Evolutionary conservation across 768 basidiomycete genomes (phyloP), one percentile per base, ranked within the genome.

Genomic region (Ramaria sp.): DNA sequence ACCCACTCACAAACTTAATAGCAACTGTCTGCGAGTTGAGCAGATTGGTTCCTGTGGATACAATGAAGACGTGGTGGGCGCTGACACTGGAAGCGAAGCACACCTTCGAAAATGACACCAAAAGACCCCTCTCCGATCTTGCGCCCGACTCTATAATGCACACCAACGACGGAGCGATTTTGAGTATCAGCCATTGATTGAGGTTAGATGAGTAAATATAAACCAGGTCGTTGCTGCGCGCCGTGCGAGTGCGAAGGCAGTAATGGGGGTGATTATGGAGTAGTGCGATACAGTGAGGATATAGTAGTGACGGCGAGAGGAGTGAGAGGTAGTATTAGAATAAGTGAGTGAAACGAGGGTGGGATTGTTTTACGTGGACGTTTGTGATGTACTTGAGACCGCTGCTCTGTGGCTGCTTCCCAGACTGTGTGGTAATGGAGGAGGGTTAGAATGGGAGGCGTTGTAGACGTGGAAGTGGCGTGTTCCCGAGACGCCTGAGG

Each of bases 71-170:
- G 43, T 32, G 28, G 22, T 25, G 43, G 24, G 13, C 3, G n/a
- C 5, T 22, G 41, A 34, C 52, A 42, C 6, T 15, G 50, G 32
- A 52, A 43, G 48, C 45, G 34, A 44, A 48, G 59, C 62, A n/a
- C 56, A 84, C 88, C 88, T 73, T 89, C 88, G 60, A 86, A 91
- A 69, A 89, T 90, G 75, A 98, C 93, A 60, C 96, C 96, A 68
- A 99, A 99, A 6, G 86, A 89, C 59, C 96, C 96, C 69, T 99
- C 96, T 59, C 96, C 96, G 70, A 99, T 97, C 81, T 98, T 98
- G 79, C 88, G 89, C 62, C 95, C 95, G 20, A 98, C 94, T 55
- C 90, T 83, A 73, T 95, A 98, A 73, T 97, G 93, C n/a, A 88
- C 82, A 51, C 95, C 92, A 63, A 96, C 92, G 66, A 95, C 53